Conservation (phyloP, 139 green algal species). For the Ettlia oleoabundans region DNA sequence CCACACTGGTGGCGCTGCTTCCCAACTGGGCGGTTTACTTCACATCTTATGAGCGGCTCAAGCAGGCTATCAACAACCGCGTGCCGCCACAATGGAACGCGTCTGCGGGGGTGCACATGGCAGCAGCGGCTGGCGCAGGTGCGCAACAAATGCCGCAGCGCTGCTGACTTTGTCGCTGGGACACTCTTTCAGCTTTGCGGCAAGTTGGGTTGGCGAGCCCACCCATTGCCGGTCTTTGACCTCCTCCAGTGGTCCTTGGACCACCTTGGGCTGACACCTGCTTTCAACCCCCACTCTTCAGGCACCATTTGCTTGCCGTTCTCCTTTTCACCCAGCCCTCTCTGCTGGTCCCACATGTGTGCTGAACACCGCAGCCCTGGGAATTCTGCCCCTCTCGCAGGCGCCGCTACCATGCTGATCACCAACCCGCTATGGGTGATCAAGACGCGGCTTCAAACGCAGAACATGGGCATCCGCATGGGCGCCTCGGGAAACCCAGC, state of each 20-base stretch:
- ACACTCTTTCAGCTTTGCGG: too few relatives aligned
- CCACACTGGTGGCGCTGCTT: constrained; percentile 94
- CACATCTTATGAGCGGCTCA: constrained; percentile 90
- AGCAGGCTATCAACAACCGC: constrained; percentile 52
- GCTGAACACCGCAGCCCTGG: too few relatives aligned
- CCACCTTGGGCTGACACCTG: too few relatives aligned
- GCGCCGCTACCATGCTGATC: constrained; percentile 80
- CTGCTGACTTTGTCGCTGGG: too few relatives aligned
- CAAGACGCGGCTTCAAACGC: constrained; percentile 88
- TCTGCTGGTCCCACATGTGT: too few relatives aligned
- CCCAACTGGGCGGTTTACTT: constrained; percentile 99
- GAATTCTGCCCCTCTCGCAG: background rate
- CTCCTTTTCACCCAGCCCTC: too few relatives aligned
- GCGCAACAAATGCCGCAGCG: background rate
- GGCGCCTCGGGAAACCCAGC: constrained; percentile 20
- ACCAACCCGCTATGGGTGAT: constrained; percentile 98
- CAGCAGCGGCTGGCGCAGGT: constrained; percentile 84
- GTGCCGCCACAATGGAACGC: constrained; percentile 26
- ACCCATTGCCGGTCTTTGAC: too few relatives aligned
- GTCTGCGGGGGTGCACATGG: constrained; percentile 72
- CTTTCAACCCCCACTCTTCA: too few relatives aligned
- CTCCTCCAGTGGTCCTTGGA: too few relatives aligned
- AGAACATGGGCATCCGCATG: constrained; percentile 49
- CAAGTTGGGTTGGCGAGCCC: too few relatives aligned
- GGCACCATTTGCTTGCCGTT: too few relatives aligned